Evolutionary conservation across 352 stramenopile genomes (phyloP), one percentile per base, ranked within the genome.

Genomic region (Pythium oligandrum): DNA sequence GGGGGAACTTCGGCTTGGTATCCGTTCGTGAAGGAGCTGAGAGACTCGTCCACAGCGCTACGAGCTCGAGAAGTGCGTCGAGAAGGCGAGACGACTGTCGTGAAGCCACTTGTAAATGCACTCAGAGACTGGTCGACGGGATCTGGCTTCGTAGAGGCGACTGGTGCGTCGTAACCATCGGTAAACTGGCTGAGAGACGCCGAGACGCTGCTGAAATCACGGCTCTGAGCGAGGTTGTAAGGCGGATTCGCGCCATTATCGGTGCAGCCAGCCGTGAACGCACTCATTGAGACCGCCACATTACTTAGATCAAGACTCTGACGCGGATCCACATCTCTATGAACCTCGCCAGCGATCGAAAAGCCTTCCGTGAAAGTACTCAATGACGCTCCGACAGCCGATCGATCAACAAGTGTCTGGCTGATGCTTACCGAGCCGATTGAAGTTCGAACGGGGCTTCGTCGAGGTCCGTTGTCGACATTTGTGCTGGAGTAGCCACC

Each of bases 31-130:
- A 63, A 63, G 6, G 42, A 53, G 48, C 65, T 80, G 53, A 80
- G 40, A 2, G 70, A 79, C 11, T 61, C 37, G n/a, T 75, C 64
- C 6, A 69, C 49, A 17, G 49, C 52, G 54, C 37, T 32, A 4
- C 11, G 44, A n/a, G 7, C n/a, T 40, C 36, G 30, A 39, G 32
- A 4, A 9, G 38, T 42, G 38, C 12, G 38, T 42, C 38, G 51
- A 34, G 30, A 5, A 7, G 12, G 26, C 40, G 17, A 7, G 3
- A 12, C 45, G 36, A 40, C 37, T 31, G 33, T 40, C 30, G 53
- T 48, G 32, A 73, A 78, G 1, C 70, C 73, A 4, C 51, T 44
- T 1, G 59, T 83, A 48, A 78, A 83, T 8, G 57, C 51, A 11
- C 67, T 83, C 33, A 78, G 48, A 3, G 74, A 85, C 4, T 51